Percentiles rank a stretch among this genome's conserved stretches.
phyloP scores from a whole-genome alignment of 2,329 filamentous ascomycete species.

The Alternaria arbusti region DNA sequence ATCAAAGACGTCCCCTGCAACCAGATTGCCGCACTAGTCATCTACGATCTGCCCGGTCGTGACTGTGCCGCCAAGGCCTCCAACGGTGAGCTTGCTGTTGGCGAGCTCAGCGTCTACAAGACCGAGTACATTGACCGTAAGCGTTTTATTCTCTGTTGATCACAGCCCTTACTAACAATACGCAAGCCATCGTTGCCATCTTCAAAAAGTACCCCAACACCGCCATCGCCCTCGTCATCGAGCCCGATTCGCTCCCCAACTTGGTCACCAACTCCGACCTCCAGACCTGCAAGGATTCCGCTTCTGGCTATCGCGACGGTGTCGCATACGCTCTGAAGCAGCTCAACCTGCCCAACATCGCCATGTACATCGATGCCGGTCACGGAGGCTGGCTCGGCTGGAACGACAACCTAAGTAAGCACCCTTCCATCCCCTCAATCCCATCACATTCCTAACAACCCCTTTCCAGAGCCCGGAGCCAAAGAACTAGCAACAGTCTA shows the following conservation, averaged over 20 bases:
- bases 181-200: slow-evolving; percentile 57
- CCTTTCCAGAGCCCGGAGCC: slow-evolving; percentile 53
- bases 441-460: background rate
- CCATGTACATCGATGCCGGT: slow-evolving; percentile 70
- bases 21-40: slow-evolving; percentile 62
- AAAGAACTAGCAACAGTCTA: slow-evolving; percentile 58
- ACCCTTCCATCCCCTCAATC: slow-evolving; percentile 4
- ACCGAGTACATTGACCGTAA: slow-evolving; percentile 59
- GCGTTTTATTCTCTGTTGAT: background rate
- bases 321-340: slow-evolving; percentile 64
- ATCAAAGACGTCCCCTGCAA: slow-evolving; percentile 59
- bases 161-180: background rate
- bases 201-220: slow-evolving; percentile 61
- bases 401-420: slow-evolving; percentile 62
- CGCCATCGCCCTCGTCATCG: slow-evolving; percentile 53
- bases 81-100: slow-evolving; percentile 67
- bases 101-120: slow-evolving; percentile 60
- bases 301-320: slow-evolving; percentile 63
- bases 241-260: slow-evolving; percentile 70
- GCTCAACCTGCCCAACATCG: slow-evolving; percentile 67
- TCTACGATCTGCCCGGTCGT: slow-evolving; percentile 70
- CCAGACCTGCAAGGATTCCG: slow-evolving; percentile 62
- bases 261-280: slow-evolving; percentile 66
- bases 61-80: slow-evolving; percentile 70
- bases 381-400: slow-evolving; percentile 72